A percentile compares a stretch with the other conserved stretches of the same genome.
Evolutionary conservation across 345 rosid genomes (phyloP).

Genomic region (Camelina neglecta): DNA sequence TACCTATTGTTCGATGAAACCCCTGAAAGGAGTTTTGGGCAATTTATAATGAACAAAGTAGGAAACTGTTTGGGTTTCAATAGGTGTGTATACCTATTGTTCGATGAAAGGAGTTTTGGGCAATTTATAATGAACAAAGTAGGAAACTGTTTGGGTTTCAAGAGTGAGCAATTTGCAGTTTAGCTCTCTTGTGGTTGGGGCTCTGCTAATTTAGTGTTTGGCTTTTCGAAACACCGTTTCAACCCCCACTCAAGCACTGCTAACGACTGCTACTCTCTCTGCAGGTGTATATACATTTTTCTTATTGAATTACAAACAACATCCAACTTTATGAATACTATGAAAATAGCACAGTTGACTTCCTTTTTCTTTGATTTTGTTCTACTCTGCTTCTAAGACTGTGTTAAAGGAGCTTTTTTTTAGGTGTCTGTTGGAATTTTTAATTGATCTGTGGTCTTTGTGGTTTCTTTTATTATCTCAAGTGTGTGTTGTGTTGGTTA

Average conservation of each 20-base stretch:
- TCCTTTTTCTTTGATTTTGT: conserved; percentile 3
- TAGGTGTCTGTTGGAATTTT: not conserved
- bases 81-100: not conserved
- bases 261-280: no score
- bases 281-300: no score
- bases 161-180: not conserved
- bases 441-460: not conserved
- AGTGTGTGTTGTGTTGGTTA: not conserved
- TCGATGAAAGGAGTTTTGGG: not conserved
- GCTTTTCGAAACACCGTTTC: no score
- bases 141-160: not conserved
- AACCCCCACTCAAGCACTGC: no score
- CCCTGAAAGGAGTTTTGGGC: not conserved
- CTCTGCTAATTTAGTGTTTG: no score
- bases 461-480: not conserved
- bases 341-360: not conserved
- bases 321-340: not conserved
- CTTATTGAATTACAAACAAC: not conserved
- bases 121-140: not conserved
- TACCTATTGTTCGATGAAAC: not conserved
- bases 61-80: not conserved
- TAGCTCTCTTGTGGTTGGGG: not conserved
- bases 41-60: not conserved
- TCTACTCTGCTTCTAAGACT: not conserved
- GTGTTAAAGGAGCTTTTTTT: not conserved